These are phyloP conservation scores for Parastagonospora avenae DNA, from an alignment of 2,329 filamentous ascomycete genomes.

Conservation along the genomic window DNA sequence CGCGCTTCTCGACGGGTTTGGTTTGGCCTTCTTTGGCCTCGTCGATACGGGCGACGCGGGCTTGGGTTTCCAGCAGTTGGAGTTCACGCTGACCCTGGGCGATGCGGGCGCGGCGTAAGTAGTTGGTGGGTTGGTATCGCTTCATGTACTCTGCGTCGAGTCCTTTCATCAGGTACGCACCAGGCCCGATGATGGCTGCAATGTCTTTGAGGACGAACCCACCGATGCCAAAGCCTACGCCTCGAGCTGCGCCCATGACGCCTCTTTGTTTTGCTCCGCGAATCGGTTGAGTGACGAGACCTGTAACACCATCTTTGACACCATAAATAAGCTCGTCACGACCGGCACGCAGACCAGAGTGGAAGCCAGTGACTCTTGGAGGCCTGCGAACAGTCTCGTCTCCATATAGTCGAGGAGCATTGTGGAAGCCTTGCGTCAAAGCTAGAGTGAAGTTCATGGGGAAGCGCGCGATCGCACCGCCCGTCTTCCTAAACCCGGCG, in stretches of 20 bases:
- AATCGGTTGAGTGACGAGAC: constrained; percentile 64
- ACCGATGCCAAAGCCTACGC: constrained; percentile 66
- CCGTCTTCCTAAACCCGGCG: constrained; percentile 58
- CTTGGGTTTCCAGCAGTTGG: constrained; percentile 19
- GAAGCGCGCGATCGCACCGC: constrained; percentile 58
- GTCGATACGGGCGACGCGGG: constrained; percentile 9
- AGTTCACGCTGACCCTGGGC: constrained; percentile 56
- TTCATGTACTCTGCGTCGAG: constrained; percentile 65
- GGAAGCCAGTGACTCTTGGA: constrained; percentile 67
- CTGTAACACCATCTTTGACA: constrained; percentile 68
- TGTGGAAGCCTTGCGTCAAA: constrained; percentile 72
- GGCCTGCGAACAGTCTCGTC: constrained; percentile 71
- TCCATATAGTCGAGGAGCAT: constrained; percentile 71
- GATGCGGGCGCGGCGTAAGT: constrained; percentile 64
- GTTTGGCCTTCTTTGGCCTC: constrained; percentile 9
- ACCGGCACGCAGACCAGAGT: constrained; percentile 65
- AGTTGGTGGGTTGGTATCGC: constrained; percentile 57
- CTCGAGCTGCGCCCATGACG: constrained; percentile 57
- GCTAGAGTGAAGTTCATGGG: constrained; percentile 67
- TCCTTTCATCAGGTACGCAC: constrained; percentile 69
- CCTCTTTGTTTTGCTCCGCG: constrained; percentile 63
- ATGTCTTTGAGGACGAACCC: constrained; percentile 70
- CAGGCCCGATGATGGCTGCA: constrained; percentile 63
- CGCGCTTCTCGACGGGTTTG: constrained; percentile 18
- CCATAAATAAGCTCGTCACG: constrained; percentile 67